Evolutionary conservation across 208 protist species (phyloP).

Genomic region (Wallacemonas sp.): DNA sequence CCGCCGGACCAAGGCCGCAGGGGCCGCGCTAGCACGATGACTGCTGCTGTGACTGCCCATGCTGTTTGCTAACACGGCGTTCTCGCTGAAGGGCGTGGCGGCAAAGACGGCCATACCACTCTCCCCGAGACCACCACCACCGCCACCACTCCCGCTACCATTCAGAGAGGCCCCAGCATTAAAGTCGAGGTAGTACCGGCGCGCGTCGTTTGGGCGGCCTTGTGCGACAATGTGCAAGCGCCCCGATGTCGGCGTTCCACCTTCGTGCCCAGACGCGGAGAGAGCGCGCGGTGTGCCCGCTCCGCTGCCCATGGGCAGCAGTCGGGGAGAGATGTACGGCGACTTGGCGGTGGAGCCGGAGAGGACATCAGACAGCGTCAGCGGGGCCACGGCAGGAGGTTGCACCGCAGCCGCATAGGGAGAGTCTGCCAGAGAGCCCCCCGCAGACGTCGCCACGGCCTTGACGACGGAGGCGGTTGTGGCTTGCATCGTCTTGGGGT

Average conservation of each 20-base stretch:
- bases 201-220: constrained; percentile 23
- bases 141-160: constrained; percentile 6
- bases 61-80: neutral
- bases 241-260: constrained; percentile 1
- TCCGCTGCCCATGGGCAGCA: neutral
- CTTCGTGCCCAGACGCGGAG: neutral
- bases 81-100: neutral
- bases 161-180: constrained; percentile 15
- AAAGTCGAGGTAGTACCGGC: constrained; percentile 43
- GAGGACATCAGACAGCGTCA: constrained; percentile 4
- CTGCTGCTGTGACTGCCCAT: neutral
- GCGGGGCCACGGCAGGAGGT: constrained; percentile 3
- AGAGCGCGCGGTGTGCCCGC: neutral
- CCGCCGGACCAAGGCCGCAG: neutral
- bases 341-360: neutral
- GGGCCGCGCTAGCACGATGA: neutral
- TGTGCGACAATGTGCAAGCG: constrained; percentile 2
- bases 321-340: constrained; percentile 10
- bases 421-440: neutral
- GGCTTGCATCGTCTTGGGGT: neutral
- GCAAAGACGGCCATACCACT: neutral
- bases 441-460: neutral
- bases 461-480: neutral
- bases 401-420: too few species aligned
- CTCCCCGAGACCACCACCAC: too few species aligned